These are phyloP conservation scores for Fremontodendron californicum DNA, from an alignment of 345 rosid genomes.

Conservation along the genomic window DNA sequence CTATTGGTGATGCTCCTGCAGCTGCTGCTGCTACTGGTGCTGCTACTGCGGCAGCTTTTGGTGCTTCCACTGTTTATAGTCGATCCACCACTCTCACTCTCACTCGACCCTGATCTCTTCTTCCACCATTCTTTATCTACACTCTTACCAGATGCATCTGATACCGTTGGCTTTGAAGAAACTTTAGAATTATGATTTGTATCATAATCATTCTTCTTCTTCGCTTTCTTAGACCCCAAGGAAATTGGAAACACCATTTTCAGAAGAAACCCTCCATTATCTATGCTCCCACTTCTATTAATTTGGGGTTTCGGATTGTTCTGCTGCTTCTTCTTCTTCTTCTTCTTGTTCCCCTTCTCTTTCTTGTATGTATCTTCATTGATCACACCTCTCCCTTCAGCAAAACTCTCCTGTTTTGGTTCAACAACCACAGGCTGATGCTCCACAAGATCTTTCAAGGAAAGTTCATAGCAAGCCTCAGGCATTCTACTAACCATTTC, in stretches of 20 bases:
- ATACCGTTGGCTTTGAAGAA: conserved; percentile 45
- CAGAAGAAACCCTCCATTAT: conserved; percentile 57
- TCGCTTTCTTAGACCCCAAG: conserved; percentile 30
- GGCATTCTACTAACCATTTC: conserved; percentile 89
- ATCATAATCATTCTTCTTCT: conserved; percentile 18
- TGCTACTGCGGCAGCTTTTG: conserved; percentile 42
- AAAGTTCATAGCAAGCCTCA: conserved; percentile 80
- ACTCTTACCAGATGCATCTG: conserved; percentile 33
- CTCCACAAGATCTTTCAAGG: conserved; percentile 79
- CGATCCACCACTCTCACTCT: conserved; percentile 39
- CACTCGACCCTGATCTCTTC: conserved; percentile 33
- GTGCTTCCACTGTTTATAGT: conserved; percentile 41
- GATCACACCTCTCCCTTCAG: conserved; percentile 13
- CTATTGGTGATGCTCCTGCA: conserved; percentile 24
- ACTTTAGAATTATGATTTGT: conserved; percentile 25
- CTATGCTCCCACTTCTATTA: conserved; percentile 38
- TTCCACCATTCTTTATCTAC: conserved; percentile 75
- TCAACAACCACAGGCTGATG: conserved; percentile 20
- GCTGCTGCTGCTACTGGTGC: conserved; percentile 43
- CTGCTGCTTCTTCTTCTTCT: conserved; percentile 14
- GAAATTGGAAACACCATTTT: conserved; percentile 66
- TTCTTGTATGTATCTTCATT: conserved; percentile 18
- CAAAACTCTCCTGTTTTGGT: conserved; percentile 23
- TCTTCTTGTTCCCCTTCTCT: conserved; percentile 6
- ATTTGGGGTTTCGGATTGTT: conserved; percentile 24